Percentiles rank a stretch among this genome's conserved stretches.
Evolutionary conservation across 148 eudicot genomes (phyloP).

Genomic region (Arbutus unedo): DNA sequence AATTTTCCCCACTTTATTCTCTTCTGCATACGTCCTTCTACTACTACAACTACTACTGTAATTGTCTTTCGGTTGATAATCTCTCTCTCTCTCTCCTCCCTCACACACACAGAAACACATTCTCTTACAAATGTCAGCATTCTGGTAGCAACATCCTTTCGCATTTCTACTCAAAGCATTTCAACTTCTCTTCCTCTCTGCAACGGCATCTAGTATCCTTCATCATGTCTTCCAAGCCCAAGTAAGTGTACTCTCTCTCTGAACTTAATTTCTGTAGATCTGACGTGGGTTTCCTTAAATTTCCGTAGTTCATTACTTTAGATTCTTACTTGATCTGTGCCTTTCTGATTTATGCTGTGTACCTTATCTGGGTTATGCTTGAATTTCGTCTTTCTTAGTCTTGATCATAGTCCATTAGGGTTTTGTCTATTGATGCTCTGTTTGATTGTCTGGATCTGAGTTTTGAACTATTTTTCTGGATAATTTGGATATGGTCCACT

Average conservation of each 20-base stretch:
- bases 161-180: neutral
- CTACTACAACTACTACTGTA: neutral
- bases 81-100: neutral
- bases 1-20: conserved; percentile 11
- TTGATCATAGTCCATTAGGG: neutral
- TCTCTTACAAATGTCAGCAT: conserved; percentile 21
- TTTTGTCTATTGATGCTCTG: conserved; percentile 5
- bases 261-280: conserved; percentile 34
- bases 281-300: conserved; percentile 24
- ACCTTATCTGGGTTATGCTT: neutral
- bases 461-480: neutral
- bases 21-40: neutral
- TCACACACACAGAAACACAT: neutral
- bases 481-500: neutral
- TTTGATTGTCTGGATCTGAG: conserved; percentile 16
- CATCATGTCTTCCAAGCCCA: conserved; percentile 76
- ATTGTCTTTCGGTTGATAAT: neutral
- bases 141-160: neutral
- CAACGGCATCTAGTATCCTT: neutral
- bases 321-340: neutral
- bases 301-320: neutral
- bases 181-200: neutral
- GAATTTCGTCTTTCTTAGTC: neutral
- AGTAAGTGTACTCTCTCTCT: conserved; percentile 42
- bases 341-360: neutral